phyloP scores from a whole-genome alignment of 73 alveolate species.

The Blepharisma stoltei region DNA sequence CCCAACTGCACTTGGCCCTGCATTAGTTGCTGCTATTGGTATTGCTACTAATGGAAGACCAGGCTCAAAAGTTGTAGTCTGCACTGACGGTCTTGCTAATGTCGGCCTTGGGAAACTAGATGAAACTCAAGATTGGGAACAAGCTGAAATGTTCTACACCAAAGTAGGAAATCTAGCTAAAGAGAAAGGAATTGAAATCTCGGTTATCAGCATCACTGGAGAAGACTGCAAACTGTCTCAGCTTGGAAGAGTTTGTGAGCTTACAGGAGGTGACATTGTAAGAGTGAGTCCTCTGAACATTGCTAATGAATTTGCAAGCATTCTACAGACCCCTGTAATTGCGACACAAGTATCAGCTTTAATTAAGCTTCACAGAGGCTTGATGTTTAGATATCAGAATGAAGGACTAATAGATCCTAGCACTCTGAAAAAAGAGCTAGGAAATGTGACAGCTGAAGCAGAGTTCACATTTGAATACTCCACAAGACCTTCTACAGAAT shows the following conservation, averaged over 20 bases:
- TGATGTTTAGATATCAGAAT: constrained; percentile 82
- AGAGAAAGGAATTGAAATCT: constrained; percentile 70
- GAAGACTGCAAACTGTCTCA: constrained; percentile 84
- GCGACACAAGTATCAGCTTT: constrained; percentile 77
- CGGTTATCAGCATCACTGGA: constrained; percentile 80
- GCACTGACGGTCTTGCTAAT: constrained; percentile 97
- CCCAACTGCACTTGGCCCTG: constrained; percentile 96
- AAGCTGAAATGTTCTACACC: constrained; percentile 71
- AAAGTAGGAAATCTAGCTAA: constrained; percentile 69
- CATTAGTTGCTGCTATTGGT: constrained; percentile 70
- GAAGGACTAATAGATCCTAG: constrained; percentile 53
- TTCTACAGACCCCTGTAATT: constrained; percentile 70
- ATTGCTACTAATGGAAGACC: constrained; percentile 66
- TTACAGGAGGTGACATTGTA: constrained; percentile 84
- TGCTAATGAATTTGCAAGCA: constrained; percentile 75
- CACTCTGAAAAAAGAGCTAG: constrained; percentile 56
- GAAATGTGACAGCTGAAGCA: constrained; percentile 81
- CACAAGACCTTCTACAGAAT: constrained; percentile 55
- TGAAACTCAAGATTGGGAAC: constrained; percentile 40
- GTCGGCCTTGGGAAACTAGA: constrained; percentile 86
- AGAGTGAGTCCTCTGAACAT: constrained; percentile 82
- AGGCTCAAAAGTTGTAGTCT: constrained; percentile 83
- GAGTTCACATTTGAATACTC: constrained; percentile 82
- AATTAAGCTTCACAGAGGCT: constrained; percentile 73
- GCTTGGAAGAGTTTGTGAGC: constrained; percentile 69